These are phyloP conservation scores for Pichia thaimueangensis DNA, from an alignment of 805 yeast genomes.

Conservation along the genomic window DNA sequence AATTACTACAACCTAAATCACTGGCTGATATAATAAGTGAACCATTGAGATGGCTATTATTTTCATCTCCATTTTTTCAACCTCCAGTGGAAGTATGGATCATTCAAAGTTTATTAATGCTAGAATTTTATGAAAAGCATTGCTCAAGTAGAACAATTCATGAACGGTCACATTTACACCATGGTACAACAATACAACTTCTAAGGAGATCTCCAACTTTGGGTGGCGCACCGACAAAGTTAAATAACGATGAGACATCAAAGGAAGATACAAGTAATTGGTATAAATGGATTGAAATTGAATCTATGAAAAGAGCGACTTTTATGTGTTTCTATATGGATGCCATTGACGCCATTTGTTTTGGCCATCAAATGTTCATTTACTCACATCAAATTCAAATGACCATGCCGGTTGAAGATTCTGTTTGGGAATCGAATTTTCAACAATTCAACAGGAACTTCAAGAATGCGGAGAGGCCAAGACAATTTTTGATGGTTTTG, in stretches of 20 bases:
- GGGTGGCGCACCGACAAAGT: constrained; percentile 57
- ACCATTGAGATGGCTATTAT: constrained; percentile 64
- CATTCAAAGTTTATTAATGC: constrained; percentile 60
- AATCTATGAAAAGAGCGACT: constrained; percentile 70
- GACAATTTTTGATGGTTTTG: constrained; percentile 49
- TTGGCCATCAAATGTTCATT: constrained; percentile 62
- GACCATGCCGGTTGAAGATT: constrained; percentile 58
- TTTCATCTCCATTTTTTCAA: constrained; percentile 62
- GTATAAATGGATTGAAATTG: constrained; percentile 73
- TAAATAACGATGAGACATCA: constrained; percentile 13
- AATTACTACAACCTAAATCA: constrained; percentile 25
- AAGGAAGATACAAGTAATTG: constrained; percentile 29
- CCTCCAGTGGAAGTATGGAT: constrained; percentile 77
- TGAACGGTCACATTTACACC: constrained; percentile 80
- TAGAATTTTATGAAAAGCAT: constrained; percentile 78
- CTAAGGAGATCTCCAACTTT: constrained; percentile 68
- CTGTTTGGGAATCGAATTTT: constrained; percentile 41
- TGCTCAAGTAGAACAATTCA: constrained; percentile 63
- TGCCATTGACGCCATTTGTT: constrained; percentile 69
- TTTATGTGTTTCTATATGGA: constrained; percentile 79
- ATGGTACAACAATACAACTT: constrained; percentile 78
- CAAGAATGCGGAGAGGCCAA: constrained; percentile 26
- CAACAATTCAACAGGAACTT: constrained; percentile 18
- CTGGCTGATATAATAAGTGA: constrained; percentile 43
- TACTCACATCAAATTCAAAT: constrained; percentile 55